These are phyloP conservation scores for Paspalum notatum DNA, from an alignment of 176 grass and related monocot genomes.

Conservation along the genomic window DNA sequence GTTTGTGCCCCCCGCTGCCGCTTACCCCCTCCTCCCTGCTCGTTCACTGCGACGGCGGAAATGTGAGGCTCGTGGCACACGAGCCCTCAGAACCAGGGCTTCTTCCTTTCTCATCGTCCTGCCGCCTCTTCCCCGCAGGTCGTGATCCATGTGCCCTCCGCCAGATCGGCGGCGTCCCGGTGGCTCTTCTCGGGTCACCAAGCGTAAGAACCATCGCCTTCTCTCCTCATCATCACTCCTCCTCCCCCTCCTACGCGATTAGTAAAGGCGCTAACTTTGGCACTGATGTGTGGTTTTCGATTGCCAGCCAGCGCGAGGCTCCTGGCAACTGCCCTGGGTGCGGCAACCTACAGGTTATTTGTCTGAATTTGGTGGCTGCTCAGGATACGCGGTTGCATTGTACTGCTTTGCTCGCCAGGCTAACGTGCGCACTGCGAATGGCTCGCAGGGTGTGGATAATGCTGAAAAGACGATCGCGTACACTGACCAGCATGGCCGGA, in stretches of 20 bases:
- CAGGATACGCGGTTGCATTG: neutral
- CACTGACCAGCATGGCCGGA: conserved; percentile 54
- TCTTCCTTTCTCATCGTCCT: conserved; percentile 7
- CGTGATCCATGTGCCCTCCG: conserved; percentile 56
- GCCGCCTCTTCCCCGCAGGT: conserved; percentile 31
- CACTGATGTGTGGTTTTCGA: neutral
- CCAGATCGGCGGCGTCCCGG: conserved; percentile 55
- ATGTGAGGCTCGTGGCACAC: neutral
- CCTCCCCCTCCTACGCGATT: neutral
- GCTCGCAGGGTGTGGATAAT: conserved; percentile 28
- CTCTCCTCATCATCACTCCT: neutral
- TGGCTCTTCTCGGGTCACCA: conserved; percentile 53
- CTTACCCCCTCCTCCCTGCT: no score
- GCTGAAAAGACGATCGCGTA: conserved; percentile 54
- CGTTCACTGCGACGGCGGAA: no score
- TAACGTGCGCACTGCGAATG: conserved; percentile 8
- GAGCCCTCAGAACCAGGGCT: neutral
- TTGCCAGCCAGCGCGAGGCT: neutral
- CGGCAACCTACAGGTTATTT: conserved; percentile 31
- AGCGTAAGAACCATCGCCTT: conserved; percentile 45
- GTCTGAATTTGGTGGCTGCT: neutral
- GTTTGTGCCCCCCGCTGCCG: no score
- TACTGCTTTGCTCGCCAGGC: neutral
- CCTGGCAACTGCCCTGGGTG: conserved; percentile 44
- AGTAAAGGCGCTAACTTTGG: conserved; percentile 15